Conservation (phyloP, 495 filamentous ascomycete genomes). For the Glonium stellatum region DNA sequence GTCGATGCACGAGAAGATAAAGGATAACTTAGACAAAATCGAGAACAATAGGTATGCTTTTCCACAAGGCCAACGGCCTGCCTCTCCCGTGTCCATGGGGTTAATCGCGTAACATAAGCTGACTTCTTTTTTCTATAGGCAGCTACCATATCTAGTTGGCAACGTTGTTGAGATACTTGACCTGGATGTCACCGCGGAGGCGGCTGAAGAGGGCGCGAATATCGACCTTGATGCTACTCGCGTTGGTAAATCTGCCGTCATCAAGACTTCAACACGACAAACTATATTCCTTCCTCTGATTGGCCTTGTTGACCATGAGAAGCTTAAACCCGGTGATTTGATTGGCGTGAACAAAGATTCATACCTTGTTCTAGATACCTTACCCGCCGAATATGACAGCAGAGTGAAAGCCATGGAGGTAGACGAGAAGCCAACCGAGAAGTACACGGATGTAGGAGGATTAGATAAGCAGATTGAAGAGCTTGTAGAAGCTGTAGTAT, state of each 20-base stretch:
- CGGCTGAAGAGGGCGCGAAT: constrained; percentile 93
- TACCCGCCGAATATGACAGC: constrained; percentile 99
- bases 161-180: constrained; percentile 97
- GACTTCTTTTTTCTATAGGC: constrained; percentile 48
- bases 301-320: constrained; percentile 89
- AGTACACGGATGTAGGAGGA: constrained; percentile 96
- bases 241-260: constrained; percentile 96
- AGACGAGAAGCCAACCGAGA: constrained; percentile 98
- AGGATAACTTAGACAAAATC: constrained; percentile 97
- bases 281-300: constrained; percentile 99
- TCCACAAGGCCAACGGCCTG: not conserved
- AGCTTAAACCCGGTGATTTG: constrained; percentile 87
- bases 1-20: constrained; percentile 95
- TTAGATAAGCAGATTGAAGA: constrained; percentile 99
- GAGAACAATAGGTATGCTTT: constrained; percentile 84
- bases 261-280: constrained; percentile 99
- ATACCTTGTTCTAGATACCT: constrained; percentile 94
- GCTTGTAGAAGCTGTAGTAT: constrained; percentile 97
- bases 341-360: constrained; percentile 99
- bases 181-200: constrained; percentile 92
- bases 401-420: constrained; percentile 99
- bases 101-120: constrained; percentile 18
- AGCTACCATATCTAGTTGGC: constrained; percentile 95
- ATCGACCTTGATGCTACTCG: constrained; percentile 96
- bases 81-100: constrained; percentile 5